Conservation (phyloP, 192 early-diverging fungal genomes). For the Diversispora epigaea region DNA sequence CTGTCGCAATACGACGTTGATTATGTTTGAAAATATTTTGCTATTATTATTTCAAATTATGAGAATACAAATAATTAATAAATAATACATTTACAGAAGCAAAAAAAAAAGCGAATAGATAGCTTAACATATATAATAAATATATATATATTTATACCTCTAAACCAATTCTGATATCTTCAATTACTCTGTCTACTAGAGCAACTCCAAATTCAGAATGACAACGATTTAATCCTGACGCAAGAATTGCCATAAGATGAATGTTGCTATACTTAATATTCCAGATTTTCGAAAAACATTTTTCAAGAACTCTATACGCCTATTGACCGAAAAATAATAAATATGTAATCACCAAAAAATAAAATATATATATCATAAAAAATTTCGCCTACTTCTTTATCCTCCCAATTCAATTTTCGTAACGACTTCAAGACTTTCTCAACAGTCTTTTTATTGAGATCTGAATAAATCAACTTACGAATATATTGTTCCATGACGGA, state of each 20-base stretch:
- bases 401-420: slow-evolving; percentile 86
- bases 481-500: slow-evolving; percentile 85
- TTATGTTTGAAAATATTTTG: slow-evolving; percentile 92
- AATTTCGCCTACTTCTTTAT: slow-evolving; percentile 43
- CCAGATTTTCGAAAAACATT: slow-evolving; percentile 87
- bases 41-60: slow-evolving; percentile 19
- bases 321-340: slow-evolving; percentile 24
- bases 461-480: slow-evolving; percentile 83
- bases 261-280: slow-evolving; percentile 90
- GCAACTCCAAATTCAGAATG: slow-evolving; percentile 85
- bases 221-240: slow-evolving; percentile 71
- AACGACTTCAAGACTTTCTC: slow-evolving; percentile 68
- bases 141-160: slow-evolving; percentile 63
- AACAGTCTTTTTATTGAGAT: slow-evolving; percentile 70
- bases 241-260: slow-evolving; percentile 78
- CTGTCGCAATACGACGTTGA: slow-evolving; percentile 79
- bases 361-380: neutral
- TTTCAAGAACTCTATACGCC: slow-evolving; percentile 61
- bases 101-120: neutral
- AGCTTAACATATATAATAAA: neutral
- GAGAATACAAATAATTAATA: neutral
- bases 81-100: neutral
- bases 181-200: slow-evolving; percentile 84
- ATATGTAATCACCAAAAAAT: neutral
- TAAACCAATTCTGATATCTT: slow-evolving; percentile 84